Conservation (phyloP, 1,139 yeast species). For the Blastobotrys ciferrii region DNA sequence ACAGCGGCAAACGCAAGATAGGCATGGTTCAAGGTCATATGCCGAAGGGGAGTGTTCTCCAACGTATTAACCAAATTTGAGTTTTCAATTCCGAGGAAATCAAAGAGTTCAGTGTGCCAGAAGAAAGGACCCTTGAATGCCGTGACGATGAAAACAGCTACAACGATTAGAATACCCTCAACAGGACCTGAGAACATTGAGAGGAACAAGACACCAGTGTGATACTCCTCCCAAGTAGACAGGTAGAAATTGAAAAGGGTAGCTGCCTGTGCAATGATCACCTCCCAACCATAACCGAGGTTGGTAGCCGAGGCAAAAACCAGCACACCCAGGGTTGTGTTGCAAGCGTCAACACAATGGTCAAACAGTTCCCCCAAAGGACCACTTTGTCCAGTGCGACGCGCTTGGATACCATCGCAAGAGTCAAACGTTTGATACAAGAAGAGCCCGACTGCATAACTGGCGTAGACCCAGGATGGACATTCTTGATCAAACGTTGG, state of each 20-base stretch:
- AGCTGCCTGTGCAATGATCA: slow-evolving; percentile 70
- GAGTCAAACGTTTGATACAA: slow-evolving; percentile 96
- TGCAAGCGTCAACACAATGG: slow-evolving; percentile 87
- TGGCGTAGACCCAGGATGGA: slow-evolving; percentile 81
- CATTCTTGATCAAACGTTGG: slow-evolving; percentile 57
- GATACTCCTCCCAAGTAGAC: slow-evolving; percentile 95
- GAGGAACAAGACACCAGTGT: slow-evolving; percentile 78
- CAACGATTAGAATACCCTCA: slow-evolving; percentile 78
- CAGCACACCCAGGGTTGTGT: slow-evolving; percentile 76
- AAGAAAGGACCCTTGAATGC: slow-evolving; percentile 61
- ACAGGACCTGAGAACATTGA: slow-evolving; percentile 91
- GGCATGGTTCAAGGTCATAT: slow-evolving; percentile 40
- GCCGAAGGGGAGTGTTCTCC: slow-evolving; percentile 17
- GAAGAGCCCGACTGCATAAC: slow-evolving; percentile 81
- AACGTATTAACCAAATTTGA: neutral
- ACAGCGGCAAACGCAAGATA: slow-evolving; percentile 52
- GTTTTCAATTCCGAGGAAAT: slow-evolving; percentile 14
- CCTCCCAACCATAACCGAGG: slow-evolving; percentile 64
- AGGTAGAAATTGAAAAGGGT: slow-evolving; percentile 76
- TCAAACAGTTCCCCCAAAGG: slow-evolving; percentile 94
- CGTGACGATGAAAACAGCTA: slow-evolving; percentile 54
- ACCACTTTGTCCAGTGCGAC: slow-evolving; percentile 88
- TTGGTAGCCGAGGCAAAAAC: slow-evolving; percentile 72
- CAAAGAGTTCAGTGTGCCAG: slow-evolving; percentile 49
- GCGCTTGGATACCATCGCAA: slow-evolving; percentile 92